Conservation (phyloP, 495 filamentous ascomycete genomes). For the Xylaria sp. region DNA sequence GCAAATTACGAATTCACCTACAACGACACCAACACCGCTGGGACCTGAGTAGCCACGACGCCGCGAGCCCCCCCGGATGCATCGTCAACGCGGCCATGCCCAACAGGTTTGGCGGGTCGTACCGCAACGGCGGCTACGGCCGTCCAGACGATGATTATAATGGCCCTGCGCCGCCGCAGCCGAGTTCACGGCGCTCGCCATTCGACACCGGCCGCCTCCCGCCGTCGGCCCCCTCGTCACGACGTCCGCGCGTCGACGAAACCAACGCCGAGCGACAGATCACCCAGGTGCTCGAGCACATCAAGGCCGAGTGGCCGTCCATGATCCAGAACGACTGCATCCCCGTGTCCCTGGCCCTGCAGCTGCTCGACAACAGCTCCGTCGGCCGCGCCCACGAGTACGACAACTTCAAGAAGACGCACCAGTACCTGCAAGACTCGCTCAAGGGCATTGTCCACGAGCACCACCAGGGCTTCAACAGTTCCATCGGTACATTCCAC, state of each 20-base stretch:
- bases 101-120: conserved; percentile 50
- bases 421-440: conserved; percentile 84
- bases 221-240: conserved; percentile 31
- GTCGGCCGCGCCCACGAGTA: conserved; percentile 89
- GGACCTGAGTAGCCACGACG: neutral
- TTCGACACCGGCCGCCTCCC: conserved; percentile 32
- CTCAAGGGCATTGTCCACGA: conserved; percentile 97
- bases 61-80: conserved; percentile 33
- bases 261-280: conserved; percentile 57
- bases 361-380: conserved; percentile 91
- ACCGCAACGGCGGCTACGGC: conserved; percentile 49
- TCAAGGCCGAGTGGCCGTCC: conserved; percentile 87
- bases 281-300: conserved; percentile 62
- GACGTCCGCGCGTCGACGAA: conserved; percentile 41
- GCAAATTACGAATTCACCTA: neutral
- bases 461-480: conserved; percentile 99
- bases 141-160: conserved; percentile 52
- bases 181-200: conserved; percentile 38
- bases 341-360: conserved; percentile 89
- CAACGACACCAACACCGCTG: neutral
- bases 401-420: conserved; percentile 78
- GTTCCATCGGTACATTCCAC: conserved; percentile 97
- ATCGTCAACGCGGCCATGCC: conserved; percentile 45
- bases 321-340: conserved; percentile 88
- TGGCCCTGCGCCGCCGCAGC: conserved; percentile 39